Conservation (phyloP, 805 yeast genomes). For the Spathaspora gorwiae region DNA sequence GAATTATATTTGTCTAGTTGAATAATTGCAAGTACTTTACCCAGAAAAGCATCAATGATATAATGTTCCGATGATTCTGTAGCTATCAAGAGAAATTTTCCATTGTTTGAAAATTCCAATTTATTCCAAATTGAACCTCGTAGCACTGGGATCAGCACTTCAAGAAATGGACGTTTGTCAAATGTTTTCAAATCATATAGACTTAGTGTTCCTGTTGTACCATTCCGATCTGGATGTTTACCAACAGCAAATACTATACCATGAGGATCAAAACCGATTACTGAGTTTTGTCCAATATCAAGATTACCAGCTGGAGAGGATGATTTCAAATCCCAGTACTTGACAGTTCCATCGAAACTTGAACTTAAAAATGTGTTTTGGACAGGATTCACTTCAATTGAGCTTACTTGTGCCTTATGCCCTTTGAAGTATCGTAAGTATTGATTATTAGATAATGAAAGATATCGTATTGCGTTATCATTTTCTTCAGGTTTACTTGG, state of each 20-base stretch:
- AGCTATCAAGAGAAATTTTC: slow-evolving; percentile 57
- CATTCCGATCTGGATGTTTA: slow-evolving; percentile 10
- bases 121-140: slow-evolving; percentile 48
- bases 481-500: slow-evolving; percentile 33
- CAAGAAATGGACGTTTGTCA: slow-evolving; percentile 53
- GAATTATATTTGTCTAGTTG: slow-evolving; percentile 7
- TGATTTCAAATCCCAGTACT: slow-evolving; percentile 81
- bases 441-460: slow-evolving; percentile 72
- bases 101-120: slow-evolving; percentile 76
- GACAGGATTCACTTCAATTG: slow-evolving; percentile 68
- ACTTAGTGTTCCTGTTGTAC: slow-evolving; percentile 23
- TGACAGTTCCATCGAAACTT: slow-evolving; percentile 72
- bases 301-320: slow-evolving; percentile 58
- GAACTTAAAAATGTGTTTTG: slow-evolving; percentile 62
- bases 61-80: slow-evolving; percentile 52
- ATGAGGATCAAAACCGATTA: slow-evolving; percentile 76
- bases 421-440: slow-evolving; percentile 85
- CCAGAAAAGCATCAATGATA: slow-evolving; percentile 67
- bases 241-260: slow-evolving; percentile 77
- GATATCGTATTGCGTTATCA: slow-evolving; percentile 69
- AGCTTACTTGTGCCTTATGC: slow-evolving; percentile 71
- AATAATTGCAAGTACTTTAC: slow-evolving; percentile 39
- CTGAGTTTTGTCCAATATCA: slow-evolving; percentile 49
- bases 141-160: slow-evolving; percentile 13
- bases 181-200: slow-evolving; percentile 60